Percentiles rank a stretch among this genome's conserved stretches.
Conservation (phyloP, 1,284 basidiomycete species). For the Pseudomicrostroma phylloplanum region DNA sequence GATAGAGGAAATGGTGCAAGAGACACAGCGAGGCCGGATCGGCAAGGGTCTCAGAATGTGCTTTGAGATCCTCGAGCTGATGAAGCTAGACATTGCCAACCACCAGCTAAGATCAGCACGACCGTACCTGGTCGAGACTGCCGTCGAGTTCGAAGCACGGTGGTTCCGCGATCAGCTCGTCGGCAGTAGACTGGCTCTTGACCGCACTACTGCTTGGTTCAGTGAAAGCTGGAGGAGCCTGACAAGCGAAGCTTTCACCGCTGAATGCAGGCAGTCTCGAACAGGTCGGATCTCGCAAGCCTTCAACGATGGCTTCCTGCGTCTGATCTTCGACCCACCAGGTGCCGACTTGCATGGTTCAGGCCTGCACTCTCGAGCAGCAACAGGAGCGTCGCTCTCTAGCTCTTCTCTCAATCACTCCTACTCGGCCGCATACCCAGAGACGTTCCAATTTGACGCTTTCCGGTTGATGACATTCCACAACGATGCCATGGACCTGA, state of each 20-base stretch:
- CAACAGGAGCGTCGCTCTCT: conserved; percentile 16
- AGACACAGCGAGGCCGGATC: conserved; percentile 51
- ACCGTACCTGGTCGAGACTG: conserved; percentile 73
- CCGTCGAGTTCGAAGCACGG: conserved; percentile 72
- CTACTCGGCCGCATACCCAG: conserved; percentile 50
- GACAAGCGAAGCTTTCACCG: conserved; percentile 18
- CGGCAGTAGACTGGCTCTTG: conserved; percentile 56
- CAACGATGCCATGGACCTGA: conserved; percentile 68
- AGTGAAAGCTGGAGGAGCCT: conserved; percentile 53
- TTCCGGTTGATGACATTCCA: conserved; percentile 65
- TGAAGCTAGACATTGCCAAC: conserved; percentile 94
- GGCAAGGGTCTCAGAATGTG: conserved; percentile 72
- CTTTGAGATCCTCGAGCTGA: conserved; percentile 84
- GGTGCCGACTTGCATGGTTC: conserved; percentile 6
- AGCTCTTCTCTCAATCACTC: conserved; percentile 33
- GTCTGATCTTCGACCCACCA: conserved; percentile 64
- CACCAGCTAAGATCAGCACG: conserved; percentile 83
- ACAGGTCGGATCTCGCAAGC: conserved; percentile 53
- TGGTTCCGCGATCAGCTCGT: conserved; percentile 64
- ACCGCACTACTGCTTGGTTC: conserved; percentile 64
- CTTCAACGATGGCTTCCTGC: conserved; percentile 63
- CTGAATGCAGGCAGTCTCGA: conserved; percentile 13
- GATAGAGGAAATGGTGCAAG: conserved; percentile 71
- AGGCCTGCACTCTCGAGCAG: background rate
- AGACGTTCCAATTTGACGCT: conserved; percentile 77